Evolutionary conservation across 208 protist species (phyloP).

Genomic region (Endotrypanum monterogeii): DNA sequence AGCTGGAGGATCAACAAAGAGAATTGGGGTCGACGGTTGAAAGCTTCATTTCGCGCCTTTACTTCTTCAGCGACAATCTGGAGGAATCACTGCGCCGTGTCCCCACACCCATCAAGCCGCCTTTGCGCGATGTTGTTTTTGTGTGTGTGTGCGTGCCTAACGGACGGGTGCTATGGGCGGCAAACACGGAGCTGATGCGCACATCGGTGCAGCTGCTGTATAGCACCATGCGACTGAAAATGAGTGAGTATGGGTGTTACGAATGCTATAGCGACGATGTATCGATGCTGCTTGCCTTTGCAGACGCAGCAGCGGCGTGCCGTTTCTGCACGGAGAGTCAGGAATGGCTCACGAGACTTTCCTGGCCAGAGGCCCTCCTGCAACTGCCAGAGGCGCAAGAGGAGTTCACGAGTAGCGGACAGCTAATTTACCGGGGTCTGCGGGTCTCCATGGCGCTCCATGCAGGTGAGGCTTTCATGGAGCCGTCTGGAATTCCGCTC

Average conservation of each 20-base stretch:
- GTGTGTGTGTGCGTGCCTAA: constrained; percentile 64
- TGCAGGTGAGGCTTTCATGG: constrained; percentile 66
- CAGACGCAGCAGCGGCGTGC: constrained; percentile 69
- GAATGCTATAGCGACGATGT: constrained; percentile 86
- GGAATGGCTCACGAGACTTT: constrained; percentile 72
- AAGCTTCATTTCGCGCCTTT: constrained; percentile 50
- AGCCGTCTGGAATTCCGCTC: constrained; percentile 63
- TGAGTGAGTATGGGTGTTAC: constrained; percentile 78
- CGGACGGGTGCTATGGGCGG: constrained; percentile 62
- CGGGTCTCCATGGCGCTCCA: constrained; percentile 80
- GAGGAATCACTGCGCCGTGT: constrained; percentile 48
- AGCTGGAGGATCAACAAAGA: constrained; percentile 54
- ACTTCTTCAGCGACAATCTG: constrained; percentile 88
- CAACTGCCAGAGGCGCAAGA: constrained; percentile 35
- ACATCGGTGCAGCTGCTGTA: constrained; percentile 66
- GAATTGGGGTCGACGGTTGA: constrained; percentile 42
- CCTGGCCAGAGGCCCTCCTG: constrained; percentile 76
- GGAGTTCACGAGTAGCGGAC: constrained; percentile 24
- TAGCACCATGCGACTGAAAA: constrained; percentile 74
- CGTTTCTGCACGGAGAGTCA: constrained; percentile 82
- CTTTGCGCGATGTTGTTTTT: constrained; percentile 71
- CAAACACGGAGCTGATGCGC: constrained; percentile 58
- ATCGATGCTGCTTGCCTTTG: constrained; percentile 82
- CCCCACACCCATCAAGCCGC: constrained; percentile 39
- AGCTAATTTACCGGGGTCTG: constrained; percentile 62